These are phyloP conservation scores for Claviceps arundinis DNA, from an alignment of 2,329 filamentous ascomycete genomes.

Conservation along the genomic window DNA sequence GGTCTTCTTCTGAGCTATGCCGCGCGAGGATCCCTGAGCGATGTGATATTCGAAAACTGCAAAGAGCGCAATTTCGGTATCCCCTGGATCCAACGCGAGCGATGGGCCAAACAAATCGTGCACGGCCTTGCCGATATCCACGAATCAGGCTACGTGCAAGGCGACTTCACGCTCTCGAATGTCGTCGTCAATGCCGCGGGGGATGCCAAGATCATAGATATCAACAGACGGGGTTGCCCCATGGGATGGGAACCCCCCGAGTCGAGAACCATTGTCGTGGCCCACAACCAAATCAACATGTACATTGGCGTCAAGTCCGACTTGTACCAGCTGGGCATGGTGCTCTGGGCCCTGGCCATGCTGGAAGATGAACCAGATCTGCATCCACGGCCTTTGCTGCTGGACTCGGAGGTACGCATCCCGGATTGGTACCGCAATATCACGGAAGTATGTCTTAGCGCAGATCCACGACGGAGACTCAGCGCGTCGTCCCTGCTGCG, in stretches of 20 bases:
- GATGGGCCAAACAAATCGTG: conserved; percentile 86
- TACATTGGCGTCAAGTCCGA: conserved; percentile 98
- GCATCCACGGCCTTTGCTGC: conserved; percentile 54
- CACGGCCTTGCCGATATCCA: conserved; percentile 84
- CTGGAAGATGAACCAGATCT: conserved; percentile 83
- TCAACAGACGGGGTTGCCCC: conserved; percentile 92
- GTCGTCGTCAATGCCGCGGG: conserved; percentile 80
- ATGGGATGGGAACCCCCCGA: conserved; percentile 97
- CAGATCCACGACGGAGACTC: conserved; percentile 56
- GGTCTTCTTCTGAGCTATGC: conserved; percentile 84
- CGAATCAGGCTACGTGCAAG: conserved; percentile 91
- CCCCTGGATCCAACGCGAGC: conserved; percentile 61
- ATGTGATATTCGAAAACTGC: conserved; percentile 72
- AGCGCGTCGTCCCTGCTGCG: conserved; percentile 60
- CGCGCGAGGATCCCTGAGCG: conserved; percentile 74
- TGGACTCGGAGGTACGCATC: conserved; percentile 46
- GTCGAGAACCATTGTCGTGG: conserved; percentile 71
- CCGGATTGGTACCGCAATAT: conserved; percentile 70
- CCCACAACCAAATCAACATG: conserved; percentile 83
- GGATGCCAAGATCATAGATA: conserved; percentile 94
- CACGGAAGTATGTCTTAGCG: conserved; percentile 63
- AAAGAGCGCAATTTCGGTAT: conserved; percentile 41
- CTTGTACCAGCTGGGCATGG: conserved; percentile 92
- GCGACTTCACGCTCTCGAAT: conserved; percentile 93
- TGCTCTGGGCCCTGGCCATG: conserved; percentile 81